Base-by-base conservation (phyloP, 108 stramenopile genomes). In the Mayamaea pseudoterrestris region DNA sequence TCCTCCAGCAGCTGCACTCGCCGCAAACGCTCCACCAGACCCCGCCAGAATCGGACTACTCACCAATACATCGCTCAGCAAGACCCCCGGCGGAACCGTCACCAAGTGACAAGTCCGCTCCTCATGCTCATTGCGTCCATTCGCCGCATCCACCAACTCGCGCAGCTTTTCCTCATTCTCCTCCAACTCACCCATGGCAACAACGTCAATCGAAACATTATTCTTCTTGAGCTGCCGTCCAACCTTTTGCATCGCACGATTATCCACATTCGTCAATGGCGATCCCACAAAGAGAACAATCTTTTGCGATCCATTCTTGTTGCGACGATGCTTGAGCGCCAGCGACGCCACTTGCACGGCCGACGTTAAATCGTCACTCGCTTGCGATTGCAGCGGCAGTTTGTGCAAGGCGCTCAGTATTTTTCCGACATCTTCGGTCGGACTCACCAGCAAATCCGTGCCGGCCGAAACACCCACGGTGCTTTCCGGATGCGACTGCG, bases 251-350 rank as follows among this genome's bases (percentile, higher is more conserved):
- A 96, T 40, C 8, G 66, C 57, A 9, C 68, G 52, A 0, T n/a
- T 17, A 16, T 76, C 76, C 8, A 71, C 50, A 37, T 47, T 35
- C 44, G 43, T 71, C 60, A 73, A 68, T 4, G 95, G 95, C 26
- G 66, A 63, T 35, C 92, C 93, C 6, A 97, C 83, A 46, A 98
- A 98, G 30, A 94, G 44, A 5, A 98, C 75, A 55, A 98, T 93
- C 11, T 95, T 58, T 67, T 97, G 94, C 21, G 74, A 62, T 7
- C 98, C 98, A 66, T 97, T 96, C 76, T 98, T 98, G 71, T 98
- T 97, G 24, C 78, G 69, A 12, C 98, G 83, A 68, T 98, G 94
- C 55, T 98, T 97, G 44, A 98, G 58, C 12, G 98, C 98, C 44
- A 98, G 71, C 41, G 78, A 73, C 6, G 96, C 98, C 26, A 99